Evolutionary conservation across 169 alveolate genomes (phyloP), one percentile per base, ranked within the genome.

Genomic region (Eimeria tenella): DNA sequence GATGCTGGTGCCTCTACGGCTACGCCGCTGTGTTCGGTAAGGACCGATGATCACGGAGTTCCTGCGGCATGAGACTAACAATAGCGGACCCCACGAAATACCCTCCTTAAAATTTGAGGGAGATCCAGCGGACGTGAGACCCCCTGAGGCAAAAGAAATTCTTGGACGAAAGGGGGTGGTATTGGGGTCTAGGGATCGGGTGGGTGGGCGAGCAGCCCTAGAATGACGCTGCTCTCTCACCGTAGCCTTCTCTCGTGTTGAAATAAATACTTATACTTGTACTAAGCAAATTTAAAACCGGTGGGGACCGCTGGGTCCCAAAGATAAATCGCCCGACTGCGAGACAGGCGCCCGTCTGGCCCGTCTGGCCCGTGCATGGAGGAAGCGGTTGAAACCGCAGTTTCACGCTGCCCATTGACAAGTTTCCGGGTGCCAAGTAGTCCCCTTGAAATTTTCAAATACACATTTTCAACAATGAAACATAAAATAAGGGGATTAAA

Each of bases 301-400:
- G 11, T 17, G 68, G 68, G 68, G 19, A 17, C 11, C 68, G 68
- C 19, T 58, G 68, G 19, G 21, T 58, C 68, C 68, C 68, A 58
- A 11, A 58, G 68, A 31, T 31, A 31, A 31, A 31, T 31, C 42
- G 42, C 68, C 21, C 19, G 68, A 25, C 31, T 13, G 89, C 63
- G 91, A 84, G 91, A 84, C 91, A 84, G 81, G 79, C 75, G 91
- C 91, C 91, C 91, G 91, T 84, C 81, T 84, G 55, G 91, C 91
- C 91, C 91, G 91, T 84, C 81, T 84, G 55, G 73, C 81, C 75
- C 91, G 91, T 58, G 91, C 91, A 84, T 58, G 70, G 79, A 71
- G 89, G 89, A 25, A 15, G 73, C 25, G 9, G 86, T 6, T 49
- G 73, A 25, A 81, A 81, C 17, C 31, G 89, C 71, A 21, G 73